phyloP scores from a whole-genome alignment of 257 asterid species.

The Solanum acaule region DNA sequence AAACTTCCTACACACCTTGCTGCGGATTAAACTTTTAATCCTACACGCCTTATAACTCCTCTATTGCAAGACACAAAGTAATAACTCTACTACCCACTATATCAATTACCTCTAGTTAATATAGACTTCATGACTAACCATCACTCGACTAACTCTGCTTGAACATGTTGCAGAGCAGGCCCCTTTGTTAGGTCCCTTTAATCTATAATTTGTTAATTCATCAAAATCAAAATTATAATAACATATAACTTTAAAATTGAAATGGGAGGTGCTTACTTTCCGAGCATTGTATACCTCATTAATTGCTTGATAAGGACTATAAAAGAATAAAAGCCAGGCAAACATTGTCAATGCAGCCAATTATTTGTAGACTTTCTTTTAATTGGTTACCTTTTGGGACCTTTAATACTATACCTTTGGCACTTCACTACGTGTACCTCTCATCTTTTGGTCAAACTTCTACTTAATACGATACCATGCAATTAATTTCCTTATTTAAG shows the following conservation, averaged over 20 bases:
- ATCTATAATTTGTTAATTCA: too few species aligned
- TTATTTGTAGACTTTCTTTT: not conserved
- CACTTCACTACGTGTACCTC: conserved; percentile 12
- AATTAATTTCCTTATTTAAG: conserved; percentile 7
- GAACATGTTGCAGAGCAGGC: too few species aligned
- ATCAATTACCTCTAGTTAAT: too few species aligned
- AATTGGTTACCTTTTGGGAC: not conserved
- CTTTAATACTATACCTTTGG: not conserved
- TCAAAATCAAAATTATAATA: too few species aligned
- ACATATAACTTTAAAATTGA: too few species aligned
- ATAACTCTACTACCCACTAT: too few species aligned
- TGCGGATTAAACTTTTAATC: too few species aligned
- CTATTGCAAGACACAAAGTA: not conserved
- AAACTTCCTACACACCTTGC: too few species aligned
- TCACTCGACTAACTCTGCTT: too few species aligned
- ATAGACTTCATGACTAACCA: too few species aligned
- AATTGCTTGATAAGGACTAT: not conserved
- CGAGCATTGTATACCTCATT: too few species aligned
- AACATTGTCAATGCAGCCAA: conserved; percentile 12
- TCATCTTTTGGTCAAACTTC: conserved; percentile 23
- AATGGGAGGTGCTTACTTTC: fast-evolving
- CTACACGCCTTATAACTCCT: not conserved
- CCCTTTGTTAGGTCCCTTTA: too few species aligned
- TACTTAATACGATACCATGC: conserved; percentile 14
- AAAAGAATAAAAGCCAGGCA: not conserved